phyloP scores from a whole-genome alignment of 371 early-diverging fungal species.

The Rhizopus microsporus region DNA sequence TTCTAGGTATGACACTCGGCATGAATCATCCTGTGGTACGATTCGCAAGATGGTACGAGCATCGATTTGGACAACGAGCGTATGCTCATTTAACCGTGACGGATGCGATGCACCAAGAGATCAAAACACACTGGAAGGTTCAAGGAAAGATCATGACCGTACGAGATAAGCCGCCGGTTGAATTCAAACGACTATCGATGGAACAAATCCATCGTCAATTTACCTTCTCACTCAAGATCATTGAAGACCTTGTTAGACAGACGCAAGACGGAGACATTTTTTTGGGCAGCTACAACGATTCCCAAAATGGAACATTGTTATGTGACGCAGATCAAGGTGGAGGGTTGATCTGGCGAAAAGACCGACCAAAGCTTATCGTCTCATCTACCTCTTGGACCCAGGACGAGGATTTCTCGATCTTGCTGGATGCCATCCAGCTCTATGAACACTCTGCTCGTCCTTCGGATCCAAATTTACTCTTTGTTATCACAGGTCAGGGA shows the following conservation, averaged over 20 bases:
- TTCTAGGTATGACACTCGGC: slow-evolving; percentile 79
- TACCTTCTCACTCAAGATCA: slow-evolving; percentile 10
- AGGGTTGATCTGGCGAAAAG: slow-evolving; percentile 35
- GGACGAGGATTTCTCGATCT: slow-evolving; percentile 90
- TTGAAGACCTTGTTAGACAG: slow-evolving; percentile 40
- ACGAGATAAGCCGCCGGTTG: slow-evolving; percentile 72
- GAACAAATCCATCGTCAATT: slow-evolving; percentile 56
- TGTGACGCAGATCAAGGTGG: slow-evolving; percentile 35
- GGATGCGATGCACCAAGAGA: slow-evolving; percentile 76
- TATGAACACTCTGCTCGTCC: slow-evolving; percentile 48
- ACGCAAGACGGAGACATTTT: slow-evolving; percentile 13
- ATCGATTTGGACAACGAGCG: slow-evolving; percentile 68
- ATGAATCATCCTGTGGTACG: slow-evolving; percentile 55
- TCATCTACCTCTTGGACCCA: slow-evolving; percentile 96
- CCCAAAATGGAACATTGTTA: slow-evolving; percentile 40
- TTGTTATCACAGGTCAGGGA: slow-evolving; percentile 95
- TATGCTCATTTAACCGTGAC: slow-evolving; percentile 89
- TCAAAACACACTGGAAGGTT: slow-evolving; percentile 63
- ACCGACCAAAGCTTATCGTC: slow-evolving; percentile 75
- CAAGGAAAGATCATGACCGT: slow-evolving; percentile 67
- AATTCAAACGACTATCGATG: slow-evolving; percentile 60
- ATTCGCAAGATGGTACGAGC: slow-evolving; percentile 75
- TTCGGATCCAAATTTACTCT: slow-evolving; percentile 62
- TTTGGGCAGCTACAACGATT: slow-evolving; percentile 15
- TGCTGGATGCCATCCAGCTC: slow-evolving; percentile 70